phyloP scores from a whole-genome alignment of 805 yeast species.

The Ogataea paradorogensis region DNA sequence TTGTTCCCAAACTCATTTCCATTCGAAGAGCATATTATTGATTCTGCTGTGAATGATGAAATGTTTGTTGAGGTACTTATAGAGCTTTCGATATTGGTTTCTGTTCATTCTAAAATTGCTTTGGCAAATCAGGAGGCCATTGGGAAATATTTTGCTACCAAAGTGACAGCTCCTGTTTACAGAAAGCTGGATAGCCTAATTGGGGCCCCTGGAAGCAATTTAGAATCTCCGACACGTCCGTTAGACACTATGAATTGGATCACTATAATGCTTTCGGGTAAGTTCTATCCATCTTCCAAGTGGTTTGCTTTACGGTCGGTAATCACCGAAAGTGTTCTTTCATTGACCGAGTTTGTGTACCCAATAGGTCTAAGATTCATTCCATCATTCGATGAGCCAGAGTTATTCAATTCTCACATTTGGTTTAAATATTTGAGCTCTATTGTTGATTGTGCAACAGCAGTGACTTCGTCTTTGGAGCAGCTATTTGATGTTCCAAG shows the following conservation, averaged over 20 bases:
- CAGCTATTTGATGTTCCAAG: conserved; percentile 71
- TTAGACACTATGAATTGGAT: conserved; percentile 32
- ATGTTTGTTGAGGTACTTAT: conserved; percentile 66
- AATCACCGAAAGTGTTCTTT: conserved; percentile 53
- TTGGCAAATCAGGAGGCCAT: conserved; percentile 8
- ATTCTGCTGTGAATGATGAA: conserved; percentile 70
- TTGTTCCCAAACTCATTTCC: conserved; percentile 71
- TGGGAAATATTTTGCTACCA: conserved; percentile 2
- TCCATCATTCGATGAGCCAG: conserved; percentile 51
- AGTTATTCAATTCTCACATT: conserved; percentile 51
- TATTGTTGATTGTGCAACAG: conserved; percentile 54
- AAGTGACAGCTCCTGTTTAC: conserved; percentile 9
- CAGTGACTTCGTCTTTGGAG: conserved; percentile 68
- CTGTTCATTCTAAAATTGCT: conserved; percentile 46
- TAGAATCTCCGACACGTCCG: conserved; percentile 7
- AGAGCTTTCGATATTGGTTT: conserved; percentile 63
- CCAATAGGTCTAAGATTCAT: conserved; percentile 48
- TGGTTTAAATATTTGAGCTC: conserved; percentile 70
- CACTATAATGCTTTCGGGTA: conserved; percentile 49
- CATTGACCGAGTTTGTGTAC: conserved; percentile 50
- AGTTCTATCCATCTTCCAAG: conserved; percentile 61
- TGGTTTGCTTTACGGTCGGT: conserved; percentile 72
- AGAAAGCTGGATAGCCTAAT: conserved; percentile 12
- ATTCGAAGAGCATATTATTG: conserved; percentile 60
- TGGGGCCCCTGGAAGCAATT: conserved; percentile 7